Conservation (phyloP, 2,329 filamentous ascomycete genomes). For the Pestalotiopsis fici region DNA sequence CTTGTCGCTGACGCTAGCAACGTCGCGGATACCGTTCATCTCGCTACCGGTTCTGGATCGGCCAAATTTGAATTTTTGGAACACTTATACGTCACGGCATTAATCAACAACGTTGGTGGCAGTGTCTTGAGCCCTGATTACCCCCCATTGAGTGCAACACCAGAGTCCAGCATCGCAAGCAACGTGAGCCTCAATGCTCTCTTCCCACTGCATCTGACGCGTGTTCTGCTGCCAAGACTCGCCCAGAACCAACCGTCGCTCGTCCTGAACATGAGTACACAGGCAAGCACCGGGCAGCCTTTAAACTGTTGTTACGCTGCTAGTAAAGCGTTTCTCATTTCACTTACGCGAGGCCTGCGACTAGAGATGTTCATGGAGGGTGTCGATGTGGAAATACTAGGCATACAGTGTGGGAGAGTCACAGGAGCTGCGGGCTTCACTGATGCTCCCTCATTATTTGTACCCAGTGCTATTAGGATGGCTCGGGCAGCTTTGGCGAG, state of each 20-base stretch:
- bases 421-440: not conserved
- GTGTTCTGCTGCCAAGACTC: no score
- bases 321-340: slow-evolving; percentile 22
- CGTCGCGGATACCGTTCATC: not conserved
- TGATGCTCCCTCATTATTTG: not conserved
- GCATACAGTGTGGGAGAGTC: not conserved
- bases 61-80: no score
- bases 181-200: no score
- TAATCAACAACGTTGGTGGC: no score
- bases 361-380: not conserved
- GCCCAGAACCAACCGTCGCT: no score
- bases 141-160: no score
- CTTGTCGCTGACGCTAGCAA: not conserved
- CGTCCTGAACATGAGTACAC: not conserved
- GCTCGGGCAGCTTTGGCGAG: slow-evolving; percentile 15
- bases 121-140: no score
- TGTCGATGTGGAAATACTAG: not conserved
- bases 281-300: no score
- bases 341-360: not conserved
- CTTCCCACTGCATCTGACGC: no score
- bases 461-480: not conserved
- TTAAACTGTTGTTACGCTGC: slow-evolving; percentile 28
- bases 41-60: no score
- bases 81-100: no score
- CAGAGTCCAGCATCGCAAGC: no score